Evolutionary conservation across 2,329 filamentous ascomycete genomes (phyloP).

Genomic region (Cladosporium sp.): DNA sequence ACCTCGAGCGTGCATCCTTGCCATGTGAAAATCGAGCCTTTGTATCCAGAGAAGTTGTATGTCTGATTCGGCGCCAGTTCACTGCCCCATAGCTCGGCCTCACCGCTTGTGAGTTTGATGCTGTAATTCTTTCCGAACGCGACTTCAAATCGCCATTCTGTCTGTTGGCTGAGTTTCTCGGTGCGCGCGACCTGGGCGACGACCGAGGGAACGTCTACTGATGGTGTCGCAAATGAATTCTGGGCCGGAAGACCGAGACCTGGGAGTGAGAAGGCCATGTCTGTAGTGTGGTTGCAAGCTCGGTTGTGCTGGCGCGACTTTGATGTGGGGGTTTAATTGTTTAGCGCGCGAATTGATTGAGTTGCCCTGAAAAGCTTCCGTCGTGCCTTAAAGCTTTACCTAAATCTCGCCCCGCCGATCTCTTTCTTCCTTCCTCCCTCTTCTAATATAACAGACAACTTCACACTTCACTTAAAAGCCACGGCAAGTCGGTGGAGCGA

Average conservation of each 20-base stretch:
- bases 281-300: constrained; percentile 23
- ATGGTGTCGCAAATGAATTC: background rate
- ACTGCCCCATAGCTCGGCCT: constrained; percentile 89
- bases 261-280: constrained; percentile 16
- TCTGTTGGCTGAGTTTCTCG: constrained; percentile 41
- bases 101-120: constrained; percentile 67
- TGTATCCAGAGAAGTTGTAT: constrained; percentile 76
- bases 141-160: constrained; percentile 42
- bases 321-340: background rate
- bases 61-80: constrained; percentile 77
- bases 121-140: constrained; percentile 30
- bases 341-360: too few relatives aligned
- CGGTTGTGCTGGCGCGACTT: background rate
- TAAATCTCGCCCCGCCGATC: too few relatives aligned
- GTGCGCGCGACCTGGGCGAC: constrained; percentile 25
- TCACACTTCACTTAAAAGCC: too few relatives aligned
- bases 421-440: too few relatives aligned
- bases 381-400: too few relatives aligned
- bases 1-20: constrained; percentile 84
- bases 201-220: constrained; percentile 2
- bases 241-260: constrained; percentile 7
- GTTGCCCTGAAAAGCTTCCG: too few relatives aligned
- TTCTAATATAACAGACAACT: too few relatives aligned
- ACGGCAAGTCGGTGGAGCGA: too few relatives aligned
- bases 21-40: constrained; percentile 88